A percentile compares a stretch with the other conserved stretches of the same genome.
Evolutionary conservation across 2,329 filamentous ascomycete species (phyloP).

Genomic region (Venturia nashicola): DNA sequence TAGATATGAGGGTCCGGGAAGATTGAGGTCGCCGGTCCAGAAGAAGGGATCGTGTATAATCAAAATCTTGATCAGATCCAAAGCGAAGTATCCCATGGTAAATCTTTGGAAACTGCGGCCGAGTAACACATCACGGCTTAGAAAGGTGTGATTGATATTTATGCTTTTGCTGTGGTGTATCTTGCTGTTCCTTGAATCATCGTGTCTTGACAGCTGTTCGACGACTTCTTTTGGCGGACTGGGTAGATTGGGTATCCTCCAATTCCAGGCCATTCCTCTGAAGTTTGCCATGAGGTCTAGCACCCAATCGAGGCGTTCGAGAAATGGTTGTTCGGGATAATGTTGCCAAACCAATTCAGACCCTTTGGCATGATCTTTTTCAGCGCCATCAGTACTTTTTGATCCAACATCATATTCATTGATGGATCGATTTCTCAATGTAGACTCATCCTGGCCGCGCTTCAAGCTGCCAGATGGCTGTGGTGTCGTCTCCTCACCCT

Average conservation of each 20-base stretch:
- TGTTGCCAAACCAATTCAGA: constrained; percentile 39
- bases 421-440: not conserved
- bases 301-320: constrained; percentile 46
- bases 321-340: constrained; percentile 34
- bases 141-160: constrained; percentile 15
- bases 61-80: constrained; percentile 58
- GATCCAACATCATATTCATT: constrained; percentile 9
- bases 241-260: constrained; percentile 38
- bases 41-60: constrained; percentile 75
- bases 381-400: not conserved
- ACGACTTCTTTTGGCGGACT: constrained; percentile 30
- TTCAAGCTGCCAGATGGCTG: not conserved
- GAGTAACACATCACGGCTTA: constrained; percentile 18
- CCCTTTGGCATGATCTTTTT: constrained; percentile 12
- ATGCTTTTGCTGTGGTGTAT: constrained; percentile 4
- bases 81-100: constrained; percentile 47
- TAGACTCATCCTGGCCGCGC: not conserved
- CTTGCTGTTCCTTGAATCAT: not conserved
- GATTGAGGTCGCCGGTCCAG: constrained; percentile 36
- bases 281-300: constrained; percentile 45
- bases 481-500: not conserved
- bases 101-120: constrained; percentile 26
- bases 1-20: constrained; percentile 30
- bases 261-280: constrained; percentile 47
- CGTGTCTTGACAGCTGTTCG: constrained; percentile 19